Conservation (phyloP, 2,329 filamentous ascomycete species). For the Cryphonectria parasitica region DNA sequence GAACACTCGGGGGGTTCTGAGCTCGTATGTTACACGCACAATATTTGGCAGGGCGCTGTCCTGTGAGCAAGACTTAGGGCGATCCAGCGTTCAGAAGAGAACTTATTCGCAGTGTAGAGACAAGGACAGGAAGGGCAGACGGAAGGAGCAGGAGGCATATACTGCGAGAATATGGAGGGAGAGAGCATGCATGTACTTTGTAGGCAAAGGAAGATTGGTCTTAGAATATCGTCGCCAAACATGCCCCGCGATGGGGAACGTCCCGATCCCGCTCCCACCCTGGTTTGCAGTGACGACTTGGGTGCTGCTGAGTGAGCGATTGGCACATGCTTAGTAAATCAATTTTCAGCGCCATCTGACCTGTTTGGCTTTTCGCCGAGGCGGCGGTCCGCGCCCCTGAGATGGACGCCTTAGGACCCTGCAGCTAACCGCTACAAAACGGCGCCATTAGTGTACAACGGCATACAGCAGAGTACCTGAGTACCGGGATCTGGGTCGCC, state of each 20-base stretch:
- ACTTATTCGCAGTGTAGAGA: background rate
- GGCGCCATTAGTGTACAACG: background rate
- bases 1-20: background rate
- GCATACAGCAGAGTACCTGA: background rate
- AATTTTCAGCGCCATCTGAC: background rate
- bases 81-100: background rate
- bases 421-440: background rate
- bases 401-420: background rate
- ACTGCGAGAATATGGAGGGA: background rate
- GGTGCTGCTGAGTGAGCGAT: conserved; percentile 13
- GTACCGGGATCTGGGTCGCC: background rate
- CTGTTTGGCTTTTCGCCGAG: background rate
- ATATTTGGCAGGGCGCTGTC: background rate
- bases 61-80: background rate
- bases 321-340: conserved; percentile 12
- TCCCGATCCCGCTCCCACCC: background rate
- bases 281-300: background rate
- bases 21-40: background rate
- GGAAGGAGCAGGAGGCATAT: background rate
- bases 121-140: background rate
- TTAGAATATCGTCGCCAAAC: conserved; percentile 2
- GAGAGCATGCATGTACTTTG: background rate
- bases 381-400: background rate
- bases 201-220: background rate
- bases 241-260: conserved; percentile 11